Evolutionary conservation across 495 filamentous ascomycete genomes (phyloP).

Genomic region (Aspergillus sparsus): DNA sequence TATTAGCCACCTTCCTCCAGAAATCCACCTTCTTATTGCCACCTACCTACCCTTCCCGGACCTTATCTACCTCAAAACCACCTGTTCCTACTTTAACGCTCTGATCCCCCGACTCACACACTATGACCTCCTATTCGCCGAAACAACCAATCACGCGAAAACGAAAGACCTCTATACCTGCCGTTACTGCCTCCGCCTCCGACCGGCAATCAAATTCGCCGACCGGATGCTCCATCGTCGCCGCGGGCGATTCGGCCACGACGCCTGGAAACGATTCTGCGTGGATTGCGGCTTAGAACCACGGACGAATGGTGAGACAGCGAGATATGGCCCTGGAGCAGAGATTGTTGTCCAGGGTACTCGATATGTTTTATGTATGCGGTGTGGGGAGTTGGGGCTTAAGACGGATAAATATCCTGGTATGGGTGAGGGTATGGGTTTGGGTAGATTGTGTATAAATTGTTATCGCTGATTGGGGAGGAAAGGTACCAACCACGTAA

Average conservation of each 20-base stretch:
- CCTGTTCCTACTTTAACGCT: slow-evolving; percentile 34
- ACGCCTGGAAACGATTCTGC: slow-evolving; percentile 37
- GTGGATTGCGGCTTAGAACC: slow-evolving; percentile 39
- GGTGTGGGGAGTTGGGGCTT: slow-evolving; percentile 28
- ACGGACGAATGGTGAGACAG: slow-evolving; percentile 21
- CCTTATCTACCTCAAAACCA: slow-evolving; percentile 54
- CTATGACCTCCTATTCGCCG: slow-evolving; percentile 30
- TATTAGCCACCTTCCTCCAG: slow-evolving; percentile 46
- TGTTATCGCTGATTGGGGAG: too few species aligned
- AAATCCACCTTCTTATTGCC: slow-evolving; percentile 58
- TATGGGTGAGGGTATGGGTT: background rate
- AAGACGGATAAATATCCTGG: too few species aligned
- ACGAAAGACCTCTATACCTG: slow-evolving; percentile 35
- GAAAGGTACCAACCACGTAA: too few species aligned
- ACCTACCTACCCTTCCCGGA: slow-evolving; percentile 57
- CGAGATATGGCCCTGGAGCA: slow-evolving; percentile 37
- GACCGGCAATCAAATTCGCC: slow-evolving; percentile 30
- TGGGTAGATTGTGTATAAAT: background rate
- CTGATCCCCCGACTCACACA: slow-evolving; percentile 31
- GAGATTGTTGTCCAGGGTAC: slow-evolving; percentile 27
- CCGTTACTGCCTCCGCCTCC: slow-evolving; percentile 40
- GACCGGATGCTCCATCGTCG: slow-evolving; percentile 36
- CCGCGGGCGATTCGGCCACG: slow-evolving; percentile 24
- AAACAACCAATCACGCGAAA: slow-evolving; percentile 30
- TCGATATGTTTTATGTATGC: slow-evolving; percentile 32